Evolutionary conservation across 345 rosid genomes (phyloP).

Genomic region (Sonneratia alba): DNA sequence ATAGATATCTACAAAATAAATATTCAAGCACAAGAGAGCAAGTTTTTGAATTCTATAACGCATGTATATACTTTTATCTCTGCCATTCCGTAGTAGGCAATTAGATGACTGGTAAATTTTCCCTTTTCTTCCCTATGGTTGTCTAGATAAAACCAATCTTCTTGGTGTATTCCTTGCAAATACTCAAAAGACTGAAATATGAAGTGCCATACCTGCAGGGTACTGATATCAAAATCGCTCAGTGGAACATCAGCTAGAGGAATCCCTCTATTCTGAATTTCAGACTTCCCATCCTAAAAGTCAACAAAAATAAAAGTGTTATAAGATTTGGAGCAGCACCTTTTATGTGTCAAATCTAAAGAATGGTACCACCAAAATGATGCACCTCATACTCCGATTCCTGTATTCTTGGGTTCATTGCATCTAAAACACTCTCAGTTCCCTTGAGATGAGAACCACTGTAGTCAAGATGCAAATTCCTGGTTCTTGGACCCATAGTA

Average conservation of each 20-base stretch:
- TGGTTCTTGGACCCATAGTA: constrained; percentile 18
- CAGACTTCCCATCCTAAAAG: constrained; percentile 42
- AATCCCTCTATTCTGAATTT: constrained; percentile 23
- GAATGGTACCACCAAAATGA: background rate
- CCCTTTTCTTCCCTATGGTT: background rate
- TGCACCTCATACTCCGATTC: constrained; percentile 50
- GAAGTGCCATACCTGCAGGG: constrained; percentile 44
- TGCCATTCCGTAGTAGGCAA: background rate
- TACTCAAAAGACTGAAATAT: background rate
- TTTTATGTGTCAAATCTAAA: background rate
- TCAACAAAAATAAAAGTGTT: constrained; percentile 8
- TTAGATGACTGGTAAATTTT: background rate
- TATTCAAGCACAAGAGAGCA: no score
- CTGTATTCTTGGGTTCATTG: constrained; percentile 21
- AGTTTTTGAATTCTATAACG: background rate
- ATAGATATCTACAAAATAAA: no score
- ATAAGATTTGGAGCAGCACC: background rate
- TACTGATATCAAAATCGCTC: constrained; percentile 39
- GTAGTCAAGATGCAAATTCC: constrained; percentile 27
- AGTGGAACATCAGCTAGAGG: constrained; percentile 29
- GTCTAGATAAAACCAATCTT: background rate
- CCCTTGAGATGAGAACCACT: constrained; percentile 31
- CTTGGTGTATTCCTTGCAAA: background rate
- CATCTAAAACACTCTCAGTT: constrained; percentile 29
- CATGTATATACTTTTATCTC: background rate